phyloP scores from a whole-genome alignment of 352 stramenopile species.

The Halophytophthora batemanensis region DNA sequence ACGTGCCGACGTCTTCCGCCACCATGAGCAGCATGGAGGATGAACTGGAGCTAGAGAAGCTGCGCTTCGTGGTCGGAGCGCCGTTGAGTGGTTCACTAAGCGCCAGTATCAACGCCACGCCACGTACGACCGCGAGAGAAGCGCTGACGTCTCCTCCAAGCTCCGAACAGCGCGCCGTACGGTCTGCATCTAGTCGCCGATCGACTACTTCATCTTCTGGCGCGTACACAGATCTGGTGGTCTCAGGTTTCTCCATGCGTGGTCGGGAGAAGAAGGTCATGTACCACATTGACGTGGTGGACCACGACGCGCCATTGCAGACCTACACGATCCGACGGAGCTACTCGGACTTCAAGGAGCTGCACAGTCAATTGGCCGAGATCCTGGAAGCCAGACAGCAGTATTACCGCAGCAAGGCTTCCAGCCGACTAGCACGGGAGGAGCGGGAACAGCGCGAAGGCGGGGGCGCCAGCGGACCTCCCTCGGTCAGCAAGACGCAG shows the following conservation, averaged over 20 bases:
- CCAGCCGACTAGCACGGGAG: conserved; percentile 14
- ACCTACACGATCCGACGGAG: conserved; percentile 86
- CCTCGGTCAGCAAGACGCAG: conserved; percentile 4
- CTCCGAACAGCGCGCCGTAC: conserved; percentile 2
- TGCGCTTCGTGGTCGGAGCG: conserved; percentile 4
- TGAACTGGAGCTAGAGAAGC: conserved; percentile 32
- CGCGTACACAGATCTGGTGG: conserved; percentile 53
- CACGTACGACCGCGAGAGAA: neutral
- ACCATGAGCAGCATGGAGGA: conserved; percentile 31
- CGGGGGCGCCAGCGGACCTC: conserved; percentile 8
- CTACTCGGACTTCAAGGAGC: conserved; percentile 81
- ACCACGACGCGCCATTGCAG: conserved; percentile 63
- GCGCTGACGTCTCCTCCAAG: neutral
- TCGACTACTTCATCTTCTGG: conserved; percentile 39
- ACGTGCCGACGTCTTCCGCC: conserved; percentile 18
- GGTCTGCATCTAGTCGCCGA: conserved; percentile 35
- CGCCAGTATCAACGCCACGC: neutral
- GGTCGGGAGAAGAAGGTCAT: conserved; percentile 78
- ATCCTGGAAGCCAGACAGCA: conserved; percentile 60
- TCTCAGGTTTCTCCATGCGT: conserved; percentile 68
- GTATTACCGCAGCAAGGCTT: conserved; percentile 43
- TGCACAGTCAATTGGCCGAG: conserved; percentile 65
- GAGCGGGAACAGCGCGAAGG: conserved; percentile 5
- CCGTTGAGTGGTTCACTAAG: too few species aligned
- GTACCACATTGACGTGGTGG: conserved; percentile 86